Evolutionary conservation across 2,329 filamentous ascomycete genomes (phyloP).

Genomic region (Colletotrichum godetiae): DNA sequence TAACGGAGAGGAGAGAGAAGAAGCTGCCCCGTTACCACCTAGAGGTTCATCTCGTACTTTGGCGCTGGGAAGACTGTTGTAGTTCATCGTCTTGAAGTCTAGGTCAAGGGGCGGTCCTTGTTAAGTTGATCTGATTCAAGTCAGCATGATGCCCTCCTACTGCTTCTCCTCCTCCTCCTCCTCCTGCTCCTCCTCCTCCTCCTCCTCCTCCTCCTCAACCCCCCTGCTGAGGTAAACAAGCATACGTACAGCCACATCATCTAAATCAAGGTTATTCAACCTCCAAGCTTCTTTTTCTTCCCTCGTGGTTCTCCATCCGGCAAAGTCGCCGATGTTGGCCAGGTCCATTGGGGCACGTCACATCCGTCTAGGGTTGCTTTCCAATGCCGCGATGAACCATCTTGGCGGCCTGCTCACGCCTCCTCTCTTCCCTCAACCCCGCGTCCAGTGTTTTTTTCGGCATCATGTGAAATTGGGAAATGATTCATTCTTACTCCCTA

Average conservation of each 20-base stretch:
- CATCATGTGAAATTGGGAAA: slow-evolving; percentile 25
- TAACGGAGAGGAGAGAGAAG: not conserved
- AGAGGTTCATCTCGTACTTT: not conserved
- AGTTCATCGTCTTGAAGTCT: too few species aligned
- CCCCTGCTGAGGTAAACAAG: not conserved
- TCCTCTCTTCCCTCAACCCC: slow-evolving; percentile 1
- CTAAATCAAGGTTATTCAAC: not conserved
- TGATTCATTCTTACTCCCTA: not conserved
- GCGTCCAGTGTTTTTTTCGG: not conserved
- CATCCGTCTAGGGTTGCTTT: slow-evolving; percentile 20
- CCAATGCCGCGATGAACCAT: slow-evolving; percentile 7
- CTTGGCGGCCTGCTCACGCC: slow-evolving; percentile 14
- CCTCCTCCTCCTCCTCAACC: too few species aligned
- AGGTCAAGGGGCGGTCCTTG: too few species aligned
- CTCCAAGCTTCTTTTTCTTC: not conserved
- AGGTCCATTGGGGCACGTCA: slow-evolving; percentile 9
- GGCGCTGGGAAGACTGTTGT: too few species aligned
- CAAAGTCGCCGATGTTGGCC: slow-evolving; percentile 17
- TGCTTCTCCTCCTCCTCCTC: too few species aligned
- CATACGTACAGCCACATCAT: not conserved
- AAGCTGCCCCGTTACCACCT: not conserved
- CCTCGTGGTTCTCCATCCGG: slow-evolving; percentile 4
- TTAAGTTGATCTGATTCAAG: not conserved
- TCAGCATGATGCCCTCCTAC: not conserved
- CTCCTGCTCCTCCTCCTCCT: too few species aligned